Evolutionary conservation across 371 early-diverging fungal species (phyloP).

Genomic region (Quaeritorhiza haematococci): DNA sequence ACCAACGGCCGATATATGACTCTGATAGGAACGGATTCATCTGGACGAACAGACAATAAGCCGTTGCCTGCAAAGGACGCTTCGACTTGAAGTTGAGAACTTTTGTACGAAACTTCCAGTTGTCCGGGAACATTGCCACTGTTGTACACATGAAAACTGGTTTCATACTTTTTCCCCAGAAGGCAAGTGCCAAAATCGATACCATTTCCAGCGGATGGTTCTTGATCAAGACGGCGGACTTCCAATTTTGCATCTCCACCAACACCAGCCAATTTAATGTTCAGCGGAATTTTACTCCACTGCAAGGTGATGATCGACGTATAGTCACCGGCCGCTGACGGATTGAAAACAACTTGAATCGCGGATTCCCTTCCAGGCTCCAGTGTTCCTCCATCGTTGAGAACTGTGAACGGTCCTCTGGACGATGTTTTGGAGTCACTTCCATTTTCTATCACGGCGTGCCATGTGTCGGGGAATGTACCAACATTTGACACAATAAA

Average conservation of each 20-base stretch:
- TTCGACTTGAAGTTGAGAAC: slow-evolving; percentile 24
- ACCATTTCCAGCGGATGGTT: slow-evolving; percentile 27
- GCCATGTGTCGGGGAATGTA: slow-evolving; percentile 35
- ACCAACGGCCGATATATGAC: slow-evolving; percentile 25
- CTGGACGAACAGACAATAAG: slow-evolving; percentile 21
- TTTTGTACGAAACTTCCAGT: slow-evolving; percentile 31
- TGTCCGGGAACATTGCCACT: slow-evolving; percentile 39
- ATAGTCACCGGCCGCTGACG: slow-evolving; percentile 34
- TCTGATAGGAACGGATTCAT: slow-evolving; percentile 15
- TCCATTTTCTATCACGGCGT: slow-evolving; percentile 25
- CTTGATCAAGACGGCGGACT: slow-evolving; percentile 14
- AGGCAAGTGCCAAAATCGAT: slow-evolving; percentile 40
- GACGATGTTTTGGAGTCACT: slow-evolving; percentile 1
- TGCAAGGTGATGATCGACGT: slow-evolving; percentile 12
- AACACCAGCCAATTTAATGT: slow-evolving; percentile 29
- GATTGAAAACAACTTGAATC: slow-evolving; percentile 28
- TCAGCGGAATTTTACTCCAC: slow-evolving; percentile 39
- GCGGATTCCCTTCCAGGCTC: slow-evolving; percentile 25
- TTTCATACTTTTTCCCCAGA: slow-evolving; percentile 30
- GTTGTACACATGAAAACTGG: slow-evolving; percentile 30
- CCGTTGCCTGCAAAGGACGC: slow-evolving; percentile 22
- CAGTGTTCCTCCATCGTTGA: slow-evolving; percentile 22
- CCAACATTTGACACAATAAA: slow-evolving; percentile 38
- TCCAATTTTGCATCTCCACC: slow-evolving; percentile 41
- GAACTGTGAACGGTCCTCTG: slow-evolving; percentile 10